Base-by-base conservation (phyloP, 2,329 filamentous ascomycete species). In the Pestalotiopsis sp. region DNA sequence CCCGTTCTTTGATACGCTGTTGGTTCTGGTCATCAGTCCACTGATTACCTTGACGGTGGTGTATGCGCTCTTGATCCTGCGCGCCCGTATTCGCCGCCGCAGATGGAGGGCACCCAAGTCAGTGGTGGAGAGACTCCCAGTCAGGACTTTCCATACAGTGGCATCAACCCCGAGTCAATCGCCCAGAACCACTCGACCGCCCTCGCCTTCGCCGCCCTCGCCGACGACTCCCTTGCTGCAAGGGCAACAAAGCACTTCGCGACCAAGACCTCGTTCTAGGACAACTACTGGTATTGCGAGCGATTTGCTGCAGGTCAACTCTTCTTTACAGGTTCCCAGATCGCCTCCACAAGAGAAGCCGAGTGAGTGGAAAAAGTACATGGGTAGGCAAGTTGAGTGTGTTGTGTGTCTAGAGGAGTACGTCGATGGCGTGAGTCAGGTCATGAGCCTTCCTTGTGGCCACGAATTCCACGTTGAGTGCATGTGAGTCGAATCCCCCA, bases 101-200 rank as follows among this genome's bases (percentile, higher is more conserved):
- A 89, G 95, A 74, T 99, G 96, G 95, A 90, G 96, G 75, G 96
- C 96, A n/a, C 96, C 96, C 4, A 99, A 99, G 81, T 97, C 94
- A 0, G 91, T 99, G 0, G 95, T 99, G 20, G 95, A 98, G 74
- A 91, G 93, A 69, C 87, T 99, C n/a, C 96, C 96, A 2, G 94
- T 99, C 14, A 91, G 95, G 69, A 98, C 95, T 0, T 99, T 98
- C 77, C 95, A 97, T 75, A 97, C 95, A 0, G 93, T 97, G 45
- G 84, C 88, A 2, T 84, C 86, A 12, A 87, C 89, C 1, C 89
- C 90, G 1, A 79, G 89, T 79, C 81, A 87, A 79, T 76, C 88
- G 76, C 74, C 88, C 70, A 76, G 68, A 31, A 84, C 84, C 23
- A 82, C 88, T 13, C 84, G 91, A 65, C 78, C 90, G 2, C 85